Base-by-base conservation (phyloP, 176 grass and related monocot genomes). In the Eragrostis nindensis region DNA sequence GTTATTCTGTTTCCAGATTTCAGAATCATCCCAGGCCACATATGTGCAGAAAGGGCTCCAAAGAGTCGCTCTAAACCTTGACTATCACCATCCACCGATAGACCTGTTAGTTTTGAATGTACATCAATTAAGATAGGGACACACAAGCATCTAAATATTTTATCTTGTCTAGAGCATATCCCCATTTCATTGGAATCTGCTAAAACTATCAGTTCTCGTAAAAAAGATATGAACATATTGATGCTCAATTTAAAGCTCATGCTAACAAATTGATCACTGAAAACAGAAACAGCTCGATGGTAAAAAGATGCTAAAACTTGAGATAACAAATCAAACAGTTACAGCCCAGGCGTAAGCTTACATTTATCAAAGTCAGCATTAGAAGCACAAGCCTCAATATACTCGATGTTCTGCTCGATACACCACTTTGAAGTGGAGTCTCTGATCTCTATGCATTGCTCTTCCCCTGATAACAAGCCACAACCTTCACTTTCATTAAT, bases 11-110 rank as follows among this genome's bases (percentile, higher is more conserved):
- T 97, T 85, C 94, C 92, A 67, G 94, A 94, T 84, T 92, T 97
- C 18, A 94, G 64, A 86, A 90, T 83, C 94, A 97, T 97, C 80
- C 94, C 94, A 85, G 92, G 92, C 92, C 94, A 97, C 94, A 94
- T 90, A 59, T 97, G 87, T 47, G 92, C 94, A 85, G 89, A 94
- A 82, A 97, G 84, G 27, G 83, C 94, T 82, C 94, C 94, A 66
- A 89, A 71, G 18, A 97, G 72, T 78, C 95, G 83, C 71, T 97
- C 95, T 65, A 94, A 63, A 41, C 95, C 95, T 94, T 97, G 95
- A 75, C 91, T 88, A 87, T 97, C 95, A 77, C 95, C 95, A 81
- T 97, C 81, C 64, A 92, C 85, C 10, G 92, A 97, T 53, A 97
- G 82, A 83, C 92, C 95, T 94, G 78, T 83, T 21, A 81, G 30